A percentile compares a stretch with the other conserved stretches of the same genome.
Conservation (phyloP, 768 basidiomycete species). For the Mycena haematopus region DNA sequence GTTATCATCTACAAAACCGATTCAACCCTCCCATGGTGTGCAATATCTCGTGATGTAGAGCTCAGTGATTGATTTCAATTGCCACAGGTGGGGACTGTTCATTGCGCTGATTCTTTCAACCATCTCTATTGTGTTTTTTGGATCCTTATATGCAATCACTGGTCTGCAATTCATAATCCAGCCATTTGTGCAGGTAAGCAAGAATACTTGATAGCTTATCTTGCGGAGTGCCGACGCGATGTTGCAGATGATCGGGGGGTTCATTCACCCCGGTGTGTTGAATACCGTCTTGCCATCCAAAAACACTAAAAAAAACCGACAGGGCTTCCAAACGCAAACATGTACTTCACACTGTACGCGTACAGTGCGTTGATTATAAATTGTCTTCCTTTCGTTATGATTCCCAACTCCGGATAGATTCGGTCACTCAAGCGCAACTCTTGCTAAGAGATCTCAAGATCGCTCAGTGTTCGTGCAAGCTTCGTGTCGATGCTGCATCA, state of each 20-base stretch:
- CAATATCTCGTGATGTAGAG: not conserved
- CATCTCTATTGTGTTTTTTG: conserved; percentile 55
- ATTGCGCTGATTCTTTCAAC: conserved; percentile 50
- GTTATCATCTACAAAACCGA: conserved; percentile 53
- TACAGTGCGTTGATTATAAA: conserved; percentile 43
- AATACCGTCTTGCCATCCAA: no score
- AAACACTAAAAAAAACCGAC: no score
- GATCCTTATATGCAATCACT: conserved; percentile 52
- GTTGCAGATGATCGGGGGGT: conserved; percentile 64
- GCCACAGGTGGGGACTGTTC: conserved; percentile 56
- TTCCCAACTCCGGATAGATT: conserved; percentile 36
- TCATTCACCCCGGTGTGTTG: conserved; percentile 48
- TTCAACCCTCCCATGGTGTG: conserved; percentile 55
- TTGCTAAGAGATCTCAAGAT: conserved; percentile 57
- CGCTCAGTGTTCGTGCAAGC: conserved; percentile 48
- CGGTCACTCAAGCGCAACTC: conserved; percentile 51
- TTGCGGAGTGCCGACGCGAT: not conserved
- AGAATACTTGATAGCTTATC: not conserved
- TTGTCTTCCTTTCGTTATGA: not conserved
- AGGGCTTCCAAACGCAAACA: conserved; percentile 50
- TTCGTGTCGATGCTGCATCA: not conserved
- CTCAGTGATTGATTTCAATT: not conserved
- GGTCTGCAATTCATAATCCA: conserved; percentile 53
- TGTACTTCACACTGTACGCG: conserved; percentile 62
- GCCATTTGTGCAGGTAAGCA: conserved; percentile 55